Evolutionary conservation across 2,329 filamentous ascomycete genomes (phyloP), one percentile per base, ranked within the genome.

Genomic region (Cladophialophora yegresii): DNA sequence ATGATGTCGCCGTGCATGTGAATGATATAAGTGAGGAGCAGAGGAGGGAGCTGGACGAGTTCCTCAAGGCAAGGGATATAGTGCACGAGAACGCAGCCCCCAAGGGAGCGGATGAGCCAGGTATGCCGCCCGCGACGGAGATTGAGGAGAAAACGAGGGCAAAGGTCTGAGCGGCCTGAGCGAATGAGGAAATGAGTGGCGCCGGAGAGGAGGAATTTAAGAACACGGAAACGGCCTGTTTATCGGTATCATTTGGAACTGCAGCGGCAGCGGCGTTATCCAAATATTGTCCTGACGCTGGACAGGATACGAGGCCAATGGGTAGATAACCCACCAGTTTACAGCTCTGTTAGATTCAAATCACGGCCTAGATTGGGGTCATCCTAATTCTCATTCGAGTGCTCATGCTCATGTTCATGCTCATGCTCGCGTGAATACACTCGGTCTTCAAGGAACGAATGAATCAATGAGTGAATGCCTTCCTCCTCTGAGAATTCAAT

Each of bases 1-100:
- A 84, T 56, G 80, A 83, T 26, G 80, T 83, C 6, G 80, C 80
- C 0, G 77, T 82, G 3, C 74, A 80, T 51, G 70, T 81, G 6
- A 80, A 77, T 3, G 77, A 80, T 67, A 76, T 77, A 0, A 77
- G 76, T 0, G 80, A 80, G 13, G 76, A 77, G 47, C 75, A 78
- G 65, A 28, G 67, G 9, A 28, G 59, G 3, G 61, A 69, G 47
- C 54, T 69, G 4, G 67, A 69, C 49, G 67, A 64, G 49, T 69
- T 66, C 49, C 54, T 69, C 5, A 62, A 55, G 23, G 30, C 40
- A 20, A 64, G 54, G 45, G 67, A 69, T 49, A 16, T 69, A 5
- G 53, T 66, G 23, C 64, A 66, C 49, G 45, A 23, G 9, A 28
- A 10, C 8, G 12, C 16, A 28, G 47, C 16, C 5, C 23, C 7